Evolutionary conservation across 140 eudicot species (phyloP).

Genomic region (Erigeron philadelphicus): DNA sequence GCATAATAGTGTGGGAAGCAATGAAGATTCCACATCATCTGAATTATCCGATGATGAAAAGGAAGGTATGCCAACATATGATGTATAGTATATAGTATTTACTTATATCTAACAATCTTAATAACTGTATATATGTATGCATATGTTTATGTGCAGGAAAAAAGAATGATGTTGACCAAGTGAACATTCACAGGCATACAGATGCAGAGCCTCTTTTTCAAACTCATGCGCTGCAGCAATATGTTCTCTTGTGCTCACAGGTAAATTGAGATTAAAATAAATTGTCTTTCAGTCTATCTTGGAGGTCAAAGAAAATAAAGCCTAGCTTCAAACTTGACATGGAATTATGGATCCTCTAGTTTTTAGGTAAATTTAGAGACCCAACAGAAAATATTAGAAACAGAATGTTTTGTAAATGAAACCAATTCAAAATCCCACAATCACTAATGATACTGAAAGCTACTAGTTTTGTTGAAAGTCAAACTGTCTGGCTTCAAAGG

Average conservation of each 20-base stretch:
- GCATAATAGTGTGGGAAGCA: slow-evolving; percentile 23
- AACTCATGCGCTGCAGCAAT: slow-evolving; percentile 75
- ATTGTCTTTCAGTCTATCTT: background rate
- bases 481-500: background rate
- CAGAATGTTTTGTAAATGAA: background rate
- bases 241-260: slow-evolving; percentile 84
- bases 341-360: background rate
- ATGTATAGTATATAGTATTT: background rate
- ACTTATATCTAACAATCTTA: background rate
- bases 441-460: slow-evolving; percentile 5
- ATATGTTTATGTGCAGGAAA: slow-evolving; percentile 40
- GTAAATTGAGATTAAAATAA: slow-evolving; percentile 26
- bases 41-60: slow-evolving; percentile 33
- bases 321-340: background rate
- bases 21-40: slow-evolving; percentile 34
- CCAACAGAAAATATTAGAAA: background rate
- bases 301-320: background rate
- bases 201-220: slow-evolving; percentile 52
- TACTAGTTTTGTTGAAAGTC: slow-evolving; percentile 16
- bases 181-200: slow-evolving; percentile 27
- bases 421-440: background rate
- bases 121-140: background rate
- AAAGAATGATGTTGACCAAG: slow-evolving; percentile 28
- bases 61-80: slow-evolving; percentile 43
- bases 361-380: background rate